Conservation (phyloP, 106 monocot species). For the Phalaenopsis equestris region DNA sequence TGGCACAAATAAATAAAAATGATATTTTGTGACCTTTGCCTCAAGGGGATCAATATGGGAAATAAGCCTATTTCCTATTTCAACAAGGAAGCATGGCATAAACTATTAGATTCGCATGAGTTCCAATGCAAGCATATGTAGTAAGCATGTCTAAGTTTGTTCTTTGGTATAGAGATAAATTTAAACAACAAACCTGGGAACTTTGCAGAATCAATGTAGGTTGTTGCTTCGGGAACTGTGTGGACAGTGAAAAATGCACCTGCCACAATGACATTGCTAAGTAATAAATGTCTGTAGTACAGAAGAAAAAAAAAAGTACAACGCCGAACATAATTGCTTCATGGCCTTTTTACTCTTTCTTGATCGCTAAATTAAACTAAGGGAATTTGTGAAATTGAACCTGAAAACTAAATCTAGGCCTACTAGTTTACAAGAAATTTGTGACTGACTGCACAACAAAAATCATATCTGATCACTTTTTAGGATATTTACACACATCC, state of each 20-base stretch:
- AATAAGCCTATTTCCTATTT: no score
- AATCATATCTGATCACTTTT: neutral
- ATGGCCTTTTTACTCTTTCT: neutral
- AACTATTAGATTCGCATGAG: neutral
- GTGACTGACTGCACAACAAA: neutral
- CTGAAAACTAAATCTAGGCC: constrained; percentile 1
- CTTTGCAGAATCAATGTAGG: constrained; percentile 73
- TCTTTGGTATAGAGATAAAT: neutral
- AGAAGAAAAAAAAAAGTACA: neutral
- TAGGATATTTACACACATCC: neutral
- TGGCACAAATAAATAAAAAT: no score
- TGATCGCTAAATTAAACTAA: neutral
- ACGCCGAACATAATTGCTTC: neutral
- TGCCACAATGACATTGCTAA: constrained; percentile 25
- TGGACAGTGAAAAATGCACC: constrained; percentile 73
- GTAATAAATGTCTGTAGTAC: neutral
- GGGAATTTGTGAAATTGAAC: neutral
- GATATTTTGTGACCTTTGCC: no score
- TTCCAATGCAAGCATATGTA: neutral
- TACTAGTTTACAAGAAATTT: neutral
- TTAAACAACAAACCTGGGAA: constrained; percentile 44
- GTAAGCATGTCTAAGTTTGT: neutral
- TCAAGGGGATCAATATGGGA: no score
- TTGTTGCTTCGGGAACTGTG: constrained; percentile 80
- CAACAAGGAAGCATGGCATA: no score